Base-by-base conservation (phyloP, 306 rosid genomes). In the Nissolia schottii region DNA sequence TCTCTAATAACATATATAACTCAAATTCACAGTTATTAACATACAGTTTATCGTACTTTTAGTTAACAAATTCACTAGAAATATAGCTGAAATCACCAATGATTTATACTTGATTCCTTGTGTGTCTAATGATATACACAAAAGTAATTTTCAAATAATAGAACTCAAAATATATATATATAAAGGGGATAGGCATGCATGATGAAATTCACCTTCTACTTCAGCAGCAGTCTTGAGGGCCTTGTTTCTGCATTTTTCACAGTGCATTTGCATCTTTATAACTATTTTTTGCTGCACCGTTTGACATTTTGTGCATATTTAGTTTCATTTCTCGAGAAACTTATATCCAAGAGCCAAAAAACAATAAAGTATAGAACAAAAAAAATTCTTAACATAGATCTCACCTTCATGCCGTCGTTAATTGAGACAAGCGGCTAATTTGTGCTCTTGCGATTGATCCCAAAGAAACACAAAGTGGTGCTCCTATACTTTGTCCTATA, bases 231-330 rank as follows among this genome's bases (percentile, higher is more conserved):
- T 69, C 62, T 61, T 67, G 0, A 82, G 74, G 38, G 86, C 74
- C 73, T 73, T 82, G 70, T 65, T 69, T 73, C 77, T 73, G 55
- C 86, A 73, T 67, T 55, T 77, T 9, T 43, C 82, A 11, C 70
- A 46, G 24, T 74, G 28, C 86, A 82, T 67, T 45, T 62, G 29
- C 74, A 77, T 34, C 82, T 45, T 20, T 19, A 77, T 28, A 8
- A 49, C 31, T 55, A 82, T 10, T 16, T 73, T 73, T 82, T 77
- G 70, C 86, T 82, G 83, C 74, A 35, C 58, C 49, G n/a, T 13
- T 43, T 45, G 8, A 2, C 18, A 6, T 45, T n/a, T 4, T 3
- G 15, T 45, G 1, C 2, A 45, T 3, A 45, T 8, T 14, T 45
- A n/a, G n/a, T n/a, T n/a, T n/a, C n/a, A 45, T 9, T 2, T 48